A percentile compares a stretch with the other conserved stretches of the same genome.
These are phyloP conservation scores for Gorgonomyces haynaldii DNA, from an alignment of 192 early-diverging fungal species.

Conservation along the genomic window DNA sequence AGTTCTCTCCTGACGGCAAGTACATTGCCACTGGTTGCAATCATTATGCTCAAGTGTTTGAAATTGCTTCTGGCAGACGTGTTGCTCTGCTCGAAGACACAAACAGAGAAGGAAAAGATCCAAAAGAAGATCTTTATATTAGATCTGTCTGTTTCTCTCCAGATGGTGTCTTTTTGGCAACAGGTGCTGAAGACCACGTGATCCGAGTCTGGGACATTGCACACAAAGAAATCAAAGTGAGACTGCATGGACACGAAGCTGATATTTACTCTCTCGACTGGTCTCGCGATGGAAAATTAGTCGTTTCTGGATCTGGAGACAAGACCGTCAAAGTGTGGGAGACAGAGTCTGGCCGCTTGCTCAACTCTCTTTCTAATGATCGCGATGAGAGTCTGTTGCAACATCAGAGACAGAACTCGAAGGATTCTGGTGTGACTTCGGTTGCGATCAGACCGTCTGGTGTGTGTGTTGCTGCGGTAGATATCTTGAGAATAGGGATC, in stretches of 20 bases:
- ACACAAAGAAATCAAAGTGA: slow-evolving; percentile 18
- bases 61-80: slow-evolving; percentile 61
- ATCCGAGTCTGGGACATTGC: slow-evolving; percentile 64
- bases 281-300: slow-evolving; percentile 72
- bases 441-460: slow-evolving; percentile 81
- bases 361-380: slow-evolving; percentile 66
- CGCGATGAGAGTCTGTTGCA: slow-evolving; percentile 30
- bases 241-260: slow-evolving; percentile 78
- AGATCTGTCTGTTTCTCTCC: slow-evolving; percentile 93
- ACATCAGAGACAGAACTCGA: slow-evolving; percentile 17
- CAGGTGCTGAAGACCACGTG: slow-evolving; percentile 91
- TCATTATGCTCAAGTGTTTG: slow-evolving; percentile 77
- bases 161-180: slow-evolving; percentile 78
- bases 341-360: slow-evolving; percentile 59
- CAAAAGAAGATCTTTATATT: slow-evolving; percentile 86
- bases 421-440: slow-evolving; percentile 91
- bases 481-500: slow-evolving; percentile 48
- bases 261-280: slow-evolving; percentile 97
- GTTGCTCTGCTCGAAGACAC: slow-evolving; percentile 67
- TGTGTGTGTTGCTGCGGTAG: slow-evolving; percentile 65
- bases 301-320: slow-evolving; percentile 69
- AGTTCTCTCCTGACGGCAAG: slow-evolving; percentile 86
- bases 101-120: no score
- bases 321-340: slow-evolving; percentile 62
- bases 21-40: slow-evolving; percentile 92